phyloP scores from a whole-genome alignment of 805 yeast species.

The Candida hispaniensis region DNA sequence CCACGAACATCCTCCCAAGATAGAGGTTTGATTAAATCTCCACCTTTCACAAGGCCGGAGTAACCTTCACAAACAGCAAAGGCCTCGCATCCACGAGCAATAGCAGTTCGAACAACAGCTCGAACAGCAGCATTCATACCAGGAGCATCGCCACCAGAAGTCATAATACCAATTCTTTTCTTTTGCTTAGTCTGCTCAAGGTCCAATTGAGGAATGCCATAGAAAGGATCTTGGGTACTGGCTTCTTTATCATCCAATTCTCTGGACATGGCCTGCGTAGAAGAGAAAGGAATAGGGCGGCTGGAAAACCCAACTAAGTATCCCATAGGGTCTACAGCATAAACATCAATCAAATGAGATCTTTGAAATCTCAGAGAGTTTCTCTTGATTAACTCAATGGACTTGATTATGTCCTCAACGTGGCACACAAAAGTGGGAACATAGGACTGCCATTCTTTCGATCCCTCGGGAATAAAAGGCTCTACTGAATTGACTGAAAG shows the following conservation, averaged over 20 bases:
- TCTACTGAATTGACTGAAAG: conserved; percentile 24
- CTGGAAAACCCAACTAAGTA: conserved; percentile 70
- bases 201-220: too few species aligned
- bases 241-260: neutral
- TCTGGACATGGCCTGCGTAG: neutral
- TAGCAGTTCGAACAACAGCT: conserved; percentile 90
- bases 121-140: conserved; percentile 97
- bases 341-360: conserved; percentile 67
- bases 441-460: conserved; percentile 41
- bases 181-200: conserved; percentile 4
- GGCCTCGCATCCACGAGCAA: conserved; percentile 77
- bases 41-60: conserved; percentile 85
- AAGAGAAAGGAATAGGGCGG: conserved; percentile 27
- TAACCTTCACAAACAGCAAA: conserved; percentile 92
- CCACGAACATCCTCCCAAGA: conserved; percentile 94
- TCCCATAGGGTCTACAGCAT: conserved; percentile 76
- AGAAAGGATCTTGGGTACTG: too few species aligned
- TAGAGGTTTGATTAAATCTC: conserved; percentile 65
- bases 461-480: conserved; percentile 19
- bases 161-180: conserved; percentile 83
- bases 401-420: conserved; percentile 35
- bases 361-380: too few species aligned
- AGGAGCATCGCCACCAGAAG: conserved; percentile 98
- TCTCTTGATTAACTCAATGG: too few species aligned
- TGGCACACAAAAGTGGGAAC: conserved; percentile 39